Base-by-base conservation (phyloP, 345 rosid genomes). In the Schrenkiella parvula region DNA sequence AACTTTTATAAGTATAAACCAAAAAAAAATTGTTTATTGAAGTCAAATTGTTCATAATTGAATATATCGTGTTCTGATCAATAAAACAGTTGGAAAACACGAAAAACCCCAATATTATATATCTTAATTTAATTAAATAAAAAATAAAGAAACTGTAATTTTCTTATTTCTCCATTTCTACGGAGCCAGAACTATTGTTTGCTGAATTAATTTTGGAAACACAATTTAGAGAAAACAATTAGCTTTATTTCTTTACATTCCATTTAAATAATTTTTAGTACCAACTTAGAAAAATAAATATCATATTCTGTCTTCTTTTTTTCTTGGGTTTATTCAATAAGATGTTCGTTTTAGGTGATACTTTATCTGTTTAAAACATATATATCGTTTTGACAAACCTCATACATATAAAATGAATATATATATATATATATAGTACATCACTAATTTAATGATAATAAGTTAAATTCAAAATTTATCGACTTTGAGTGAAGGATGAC, bases 61-160 rank as follows among this genome's bases (percentile, higher is more conserved):
- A 57, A 13, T 51, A 46, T 37, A 56, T 47, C 66, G 71, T 73
- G 51, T 56, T 73, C 71, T 26, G 44, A 57, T 46, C 52, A 37
- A 65, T 47, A 73, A 56, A 65, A 73, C 60, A 73, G 66, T 73
- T 64, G 77, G 51, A 50, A 73, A 37, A 59, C 34, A 31, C 32
- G 14, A 4, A 19, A n/a, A 31, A 59, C n/a, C n/a, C n/a, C n/a
- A 15, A 0, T 14, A 11, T 2, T 21, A 70, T 13, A 58, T 11
- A 34, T 35, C 29, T 46, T 26, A 46, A 3, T 4, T 17, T 15
- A 29, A 14, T 3, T 29, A 13, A 13, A 51, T 0, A 5, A 35
- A 35, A 35, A 10, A 11, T 2, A 10, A 10, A 10, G 3, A 25
- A 25, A 25, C 4, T 29, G 32, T 29, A 7, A 29, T 29, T 29